Evolutionary conservation across 805 yeast genomes (phyloP), one percentile per base, ranked within the genome.

Genomic region (Starmerella davenportii): DNA sequence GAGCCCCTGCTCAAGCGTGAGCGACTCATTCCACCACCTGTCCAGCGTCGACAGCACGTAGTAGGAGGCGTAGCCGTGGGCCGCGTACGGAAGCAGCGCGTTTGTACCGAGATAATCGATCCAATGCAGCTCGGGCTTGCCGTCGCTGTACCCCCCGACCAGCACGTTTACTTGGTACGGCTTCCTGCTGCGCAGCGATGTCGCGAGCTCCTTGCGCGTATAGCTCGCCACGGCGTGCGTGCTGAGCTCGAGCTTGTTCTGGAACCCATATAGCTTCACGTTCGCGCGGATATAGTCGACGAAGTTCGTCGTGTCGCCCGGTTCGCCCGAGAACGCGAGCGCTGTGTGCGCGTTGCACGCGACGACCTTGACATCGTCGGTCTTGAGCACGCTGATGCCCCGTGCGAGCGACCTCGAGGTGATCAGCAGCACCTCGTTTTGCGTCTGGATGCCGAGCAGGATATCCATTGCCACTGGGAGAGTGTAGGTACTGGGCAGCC

Each of bases 1-100:
- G 43, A 87, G 55, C 2, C 95, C 98, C 43, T 82, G 87, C 29
- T 74, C 81, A 30, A 70, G 58, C 5, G 70, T 63, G 74, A 85
- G 70, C 50, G 75, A 85, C 32, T 74, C 66, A 55, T 76, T 70
- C 61, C 85, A 84, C 60, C 84, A 94, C 50, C 77, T 84, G 63
- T 90, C 98, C 48, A 90, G 66, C 46, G 87, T 63, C 2, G 96
- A 79, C 58, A 82, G 69, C 24, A 93, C 75, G 58, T 90, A 90
- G 60, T 87, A 90, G 1, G 92, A 93, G n/a, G 96, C 93, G 55
- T 90, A 90, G 11, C 98, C 98, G 57, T 90, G 98, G 2, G 96
- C 96, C 15, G 92, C 94, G 55, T 90, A 90, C 14, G 98, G 96
- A 42, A 90, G 66, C 43, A 76, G 81, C 14, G 76, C 93, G 48